Evolutionary conservation across 2,329 filamentous ascomycete species (phyloP).

Genomic region (Epichloe coenophiala): DNA sequence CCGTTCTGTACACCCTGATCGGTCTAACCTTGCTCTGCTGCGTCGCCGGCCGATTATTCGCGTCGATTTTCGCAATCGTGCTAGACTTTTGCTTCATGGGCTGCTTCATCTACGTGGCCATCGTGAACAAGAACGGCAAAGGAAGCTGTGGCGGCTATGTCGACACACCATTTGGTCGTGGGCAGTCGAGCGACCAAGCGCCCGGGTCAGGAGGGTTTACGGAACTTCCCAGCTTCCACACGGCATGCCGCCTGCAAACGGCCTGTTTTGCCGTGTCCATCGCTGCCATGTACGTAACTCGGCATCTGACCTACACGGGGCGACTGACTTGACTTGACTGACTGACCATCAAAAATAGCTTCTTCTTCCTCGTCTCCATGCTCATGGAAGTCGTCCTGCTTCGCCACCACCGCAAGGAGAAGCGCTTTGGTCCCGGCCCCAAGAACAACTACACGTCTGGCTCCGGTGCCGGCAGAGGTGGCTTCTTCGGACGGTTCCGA

Average conservation of each 20-base stretch:
- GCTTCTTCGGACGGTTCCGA: constrained; percentile 23
- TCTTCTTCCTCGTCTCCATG: constrained; percentile 65
- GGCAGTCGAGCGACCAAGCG: constrained; percentile 37
- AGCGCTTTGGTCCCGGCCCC: constrained; percentile 46
- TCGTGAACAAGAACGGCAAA: constrained; percentile 57
- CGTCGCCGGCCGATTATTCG: constrained; percentile 59
- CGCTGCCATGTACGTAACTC: constrained; percentile 48
- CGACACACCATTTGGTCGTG: constrained; percentile 55
- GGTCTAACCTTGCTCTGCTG: constrained; percentile 67
- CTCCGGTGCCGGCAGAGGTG: constrained; percentile 15
- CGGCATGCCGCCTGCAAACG: constrained; percentile 62
- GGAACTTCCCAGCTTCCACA: constrained; percentile 30
- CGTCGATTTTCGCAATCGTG: constrained; percentile 59
- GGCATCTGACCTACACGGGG: background rate
- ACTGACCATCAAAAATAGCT: constrained; percentile 22
- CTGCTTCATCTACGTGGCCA: constrained; percentile 69
- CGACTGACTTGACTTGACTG: background rate
- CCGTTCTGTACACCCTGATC: constrained; percentile 58
- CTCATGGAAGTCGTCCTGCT: constrained; percentile 54
- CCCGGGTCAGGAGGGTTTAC: constrained; percentile 34
- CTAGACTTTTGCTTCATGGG: constrained; percentile 66
- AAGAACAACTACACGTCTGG: constrained; percentile 46
- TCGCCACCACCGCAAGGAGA: constrained; percentile 61
- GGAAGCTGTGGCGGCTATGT: constrained; percentile 47
- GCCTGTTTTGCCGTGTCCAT: constrained; percentile 68